These are phyloP conservation scores for Globisporangium cederbergense DNA, from an alignment of 352 stramenopile species.

Conservation along the genomic window DNA sequence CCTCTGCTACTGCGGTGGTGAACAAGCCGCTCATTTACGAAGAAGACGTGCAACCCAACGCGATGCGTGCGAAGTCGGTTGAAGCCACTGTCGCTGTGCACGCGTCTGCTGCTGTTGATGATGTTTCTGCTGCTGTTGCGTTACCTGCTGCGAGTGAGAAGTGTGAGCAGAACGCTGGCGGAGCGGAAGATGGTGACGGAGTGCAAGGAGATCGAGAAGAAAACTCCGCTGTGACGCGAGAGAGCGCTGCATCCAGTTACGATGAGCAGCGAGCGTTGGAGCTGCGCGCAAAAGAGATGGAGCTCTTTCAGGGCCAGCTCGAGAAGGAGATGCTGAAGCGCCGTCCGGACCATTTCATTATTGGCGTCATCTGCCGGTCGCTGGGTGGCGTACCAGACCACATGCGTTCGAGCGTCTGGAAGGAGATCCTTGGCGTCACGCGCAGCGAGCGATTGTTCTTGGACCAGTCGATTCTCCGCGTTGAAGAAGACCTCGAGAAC, in stretches of 20 bases:
- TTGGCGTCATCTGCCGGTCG: conserved; percentile 67
- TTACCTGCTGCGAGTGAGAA: background rate
- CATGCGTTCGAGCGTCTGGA: conserved; percentile 67
- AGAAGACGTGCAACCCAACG: background rate
- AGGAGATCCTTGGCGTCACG: conserved; percentile 72
- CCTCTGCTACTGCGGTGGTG: background rate
- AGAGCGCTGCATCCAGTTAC: background rate
- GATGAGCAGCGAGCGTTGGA: background rate
- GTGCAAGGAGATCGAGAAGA: background rate
- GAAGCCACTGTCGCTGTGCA: background rate
- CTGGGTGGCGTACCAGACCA: conserved; percentile 53
- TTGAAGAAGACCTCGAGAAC: conserved; percentile 87
- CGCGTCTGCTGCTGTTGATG: background rate
- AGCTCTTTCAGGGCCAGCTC: conserved; percentile 36
- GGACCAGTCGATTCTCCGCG: conserved; percentile 66
- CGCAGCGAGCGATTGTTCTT: conserved; percentile 57
- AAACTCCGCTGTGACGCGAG: background rate
- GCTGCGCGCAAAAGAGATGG: conserved; percentile 11
- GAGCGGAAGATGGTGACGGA: no score
- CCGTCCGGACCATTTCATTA: conserved; percentile 66
- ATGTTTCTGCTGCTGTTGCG: background rate
- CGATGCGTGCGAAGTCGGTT: background rate
- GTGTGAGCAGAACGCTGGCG: background rate
- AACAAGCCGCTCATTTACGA: background rate
- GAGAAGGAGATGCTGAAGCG: conserved; percentile 64